A percentile compares a stretch with the other conserved stretches of the same genome.
Evolutionary conservation across 2,329 filamentous ascomycete species (phyloP).

Genomic region (Chaetomium strumarium): DNA sequence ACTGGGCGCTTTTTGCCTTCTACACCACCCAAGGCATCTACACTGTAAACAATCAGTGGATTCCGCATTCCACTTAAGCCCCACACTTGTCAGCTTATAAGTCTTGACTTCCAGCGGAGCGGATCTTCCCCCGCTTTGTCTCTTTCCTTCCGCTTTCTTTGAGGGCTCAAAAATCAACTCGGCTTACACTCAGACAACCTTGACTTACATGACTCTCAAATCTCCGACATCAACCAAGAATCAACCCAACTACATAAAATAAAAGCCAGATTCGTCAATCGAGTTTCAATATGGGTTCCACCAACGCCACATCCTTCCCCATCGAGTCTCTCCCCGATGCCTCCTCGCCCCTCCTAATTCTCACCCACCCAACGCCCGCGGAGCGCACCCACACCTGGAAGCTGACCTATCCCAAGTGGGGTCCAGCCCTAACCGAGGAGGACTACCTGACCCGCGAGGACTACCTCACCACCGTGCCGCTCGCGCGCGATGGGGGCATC

Average conservation of each 20-base stretch:
- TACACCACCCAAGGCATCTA: no score
- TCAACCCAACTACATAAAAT: background rate
- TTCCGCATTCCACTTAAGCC: no score
- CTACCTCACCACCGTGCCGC: conserved; percentile 50
- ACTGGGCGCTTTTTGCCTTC: no score
- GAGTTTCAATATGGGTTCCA: conserved; percentile 8
- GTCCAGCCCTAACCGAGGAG: conserved; percentile 45
- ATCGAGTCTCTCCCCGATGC: conserved; percentile 30
- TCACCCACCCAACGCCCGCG: conserved; percentile 50
- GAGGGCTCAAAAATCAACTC: no score
- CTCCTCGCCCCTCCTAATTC: conserved; percentile 35
- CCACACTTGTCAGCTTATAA: no score
- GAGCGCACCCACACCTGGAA: conserved; percentile 53
- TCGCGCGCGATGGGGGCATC: conserved; percentile 54
- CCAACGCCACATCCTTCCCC: conserved; percentile 15
- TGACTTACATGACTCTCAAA: no score
- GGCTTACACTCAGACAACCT: no score
- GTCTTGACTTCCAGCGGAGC: no score
- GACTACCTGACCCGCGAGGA: conserved; percentile 56
- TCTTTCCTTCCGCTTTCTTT: no score
- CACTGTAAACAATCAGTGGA: no score
- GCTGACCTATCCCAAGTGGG: conserved; percentile 54
- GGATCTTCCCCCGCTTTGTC: no score
- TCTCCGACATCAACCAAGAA: background rate
- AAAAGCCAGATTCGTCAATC: background rate